A percentile compares a stretch with the other conserved stretches of the same genome.
phyloP scores from a whole-genome alignment of 2,329 filamentous ascomycete species.

The Neonectria neomacrospora region DNA sequence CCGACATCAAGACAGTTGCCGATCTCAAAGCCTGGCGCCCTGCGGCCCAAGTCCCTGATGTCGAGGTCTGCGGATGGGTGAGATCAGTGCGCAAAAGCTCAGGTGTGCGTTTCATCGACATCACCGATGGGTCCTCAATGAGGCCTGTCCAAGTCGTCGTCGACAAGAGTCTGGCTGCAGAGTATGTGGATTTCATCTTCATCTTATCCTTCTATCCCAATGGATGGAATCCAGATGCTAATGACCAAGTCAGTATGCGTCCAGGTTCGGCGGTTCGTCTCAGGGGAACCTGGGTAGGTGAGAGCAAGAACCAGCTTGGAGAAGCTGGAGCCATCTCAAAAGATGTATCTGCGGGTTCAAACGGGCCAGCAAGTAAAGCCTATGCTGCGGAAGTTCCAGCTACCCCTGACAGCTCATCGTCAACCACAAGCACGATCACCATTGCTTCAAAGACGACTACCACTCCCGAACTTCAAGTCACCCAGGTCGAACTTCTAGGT shows the following conservation, averaged over 20 bases:
- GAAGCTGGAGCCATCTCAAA: slow-evolving; percentile 14
- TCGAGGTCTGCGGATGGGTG: slow-evolving; percentile 81
- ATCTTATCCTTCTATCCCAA: slow-evolving; percentile 3
- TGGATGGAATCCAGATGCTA: slow-evolving; percentile 35
- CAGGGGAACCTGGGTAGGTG: slow-evolving; percentile 75
- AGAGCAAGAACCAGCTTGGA: slow-evolving; percentile 22
- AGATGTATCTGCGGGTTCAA: slow-evolving; percentile 1
- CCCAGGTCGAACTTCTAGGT: slow-evolving; percentile 76
- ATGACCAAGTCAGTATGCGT: slow-evolving; percentile 69
- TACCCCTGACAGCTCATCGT: background rate
- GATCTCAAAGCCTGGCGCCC: slow-evolving; percentile 66
- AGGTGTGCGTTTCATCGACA: slow-evolving; percentile 80
- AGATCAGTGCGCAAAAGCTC: slow-evolving; percentile 90
- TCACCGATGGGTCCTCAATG: slow-evolving; percentile 88
- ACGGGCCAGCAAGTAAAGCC: background rate
- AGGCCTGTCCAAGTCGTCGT: slow-evolving; percentile 84
- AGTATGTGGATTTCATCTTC: slow-evolving; percentile 64
- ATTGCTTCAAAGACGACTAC: slow-evolving; percentile 12
- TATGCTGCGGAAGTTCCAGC: slow-evolving; percentile 11
- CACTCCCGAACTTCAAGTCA: slow-evolving; percentile 76
- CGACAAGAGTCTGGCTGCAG: slow-evolving; percentile 74
- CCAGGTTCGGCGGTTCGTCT: slow-evolving; percentile 84
- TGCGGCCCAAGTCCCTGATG: slow-evolving; percentile 55
- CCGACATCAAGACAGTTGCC: slow-evolving; percentile 60
- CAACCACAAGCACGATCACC: slow-evolving; percentile 1